Evolutionary conservation across 2,329 filamentous ascomycete genomes (phyloP), one percentile per base, ranked within the genome.

Genomic region (Pezicula neosporulosa): DNA sequence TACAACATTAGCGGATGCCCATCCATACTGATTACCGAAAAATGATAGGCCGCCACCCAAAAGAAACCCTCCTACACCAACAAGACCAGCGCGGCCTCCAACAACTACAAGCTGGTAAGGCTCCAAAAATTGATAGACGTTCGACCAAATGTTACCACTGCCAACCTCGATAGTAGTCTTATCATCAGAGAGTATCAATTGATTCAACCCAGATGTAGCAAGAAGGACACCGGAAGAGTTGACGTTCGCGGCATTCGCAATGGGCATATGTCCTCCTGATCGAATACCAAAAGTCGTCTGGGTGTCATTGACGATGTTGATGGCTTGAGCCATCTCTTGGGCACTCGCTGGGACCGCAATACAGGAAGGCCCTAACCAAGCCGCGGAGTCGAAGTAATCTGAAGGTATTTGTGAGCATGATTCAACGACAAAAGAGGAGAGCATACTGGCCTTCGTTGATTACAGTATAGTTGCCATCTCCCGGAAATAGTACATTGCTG

Each of bases 11-110:
- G 49, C n/a, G n/a, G n/a, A 49, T 15, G 46, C 51, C 28, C 51
- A 56, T 18, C 56, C 56, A 48, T 56, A 42, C 36, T 53, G 37
- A 42, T 48, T 51, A 12, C 41, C 41, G 43, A 54, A 54, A 39
- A 52, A 58, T 35, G 50, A 53, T 35, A 56, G 49, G 21, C 56
- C 56, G 6, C 56, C 56, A 18, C 56, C 56, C 12, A 58, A 46
- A 35, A 56, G 49, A 8, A 56, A 49, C 30, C 51, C 56, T 12
- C 48, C 39, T 10, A 58, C 53, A 24, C 56, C 56, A 44, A 56
- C 49, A 38, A 43, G 27, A 19, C 47, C 48, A 16, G 50, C 48
- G 39, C 56, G 49, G 21, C 53, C 56, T 19, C 56, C 56, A 10
- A 50, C 15, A 8, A 35, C 53, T 42, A 49, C 45, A 18, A 56